Base-by-base conservation (phyloP, 2,329 filamentous ascomycete species). In the Elsinoe batatas region DNA sequence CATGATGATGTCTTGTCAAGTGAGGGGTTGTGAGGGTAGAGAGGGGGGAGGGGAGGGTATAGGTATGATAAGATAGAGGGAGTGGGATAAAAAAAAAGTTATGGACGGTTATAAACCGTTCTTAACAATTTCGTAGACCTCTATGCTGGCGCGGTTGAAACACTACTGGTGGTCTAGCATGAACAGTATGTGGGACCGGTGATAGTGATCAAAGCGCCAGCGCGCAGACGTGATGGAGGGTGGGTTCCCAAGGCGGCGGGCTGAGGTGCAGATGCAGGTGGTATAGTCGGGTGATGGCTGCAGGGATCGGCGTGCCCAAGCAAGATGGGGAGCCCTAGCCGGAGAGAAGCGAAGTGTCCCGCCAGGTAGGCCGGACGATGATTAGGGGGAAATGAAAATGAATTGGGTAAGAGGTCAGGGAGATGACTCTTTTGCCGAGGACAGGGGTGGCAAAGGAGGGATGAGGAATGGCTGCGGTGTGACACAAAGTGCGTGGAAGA, bases 241-340 rank as follows among this genome's bases (percentile, higher is more conserved):
- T 18, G 17, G 13, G 20, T 44, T 30, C 26, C 26, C 26, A 7
- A 30, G 26, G 26, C 26, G 35, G 32, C 33, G 47, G 32, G 18
- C 32, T 35, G 47, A 51, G 15, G 22, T 36, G 47, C 47, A 51
- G 47, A 20, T 26, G 47, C 47, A 51, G 47, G 47, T 51, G 47
- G 47, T 51, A 38, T 36, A 36, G 47, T 51, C 33, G 17, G 47
- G 47, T 51, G 47, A 51, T 51, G n/a, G 47, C 18, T 51, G 47
- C 18, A 51, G 32, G 46, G 47, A 51, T 51, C 18, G 32, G 32
- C 26, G 13, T 36, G 47, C 13, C 20, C 32, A 26, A 35, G 47
- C 7, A 35, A 38, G 32, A 30, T 30, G 26, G 15, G 47, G 17
- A 18, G 36, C 13, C 47, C 47, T 37, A 17, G 35, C 33, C 26